Conservation (phyloP, 2,329 filamentous ascomycete genomes). For the Arthrobotrys entomopaga region DNA sequence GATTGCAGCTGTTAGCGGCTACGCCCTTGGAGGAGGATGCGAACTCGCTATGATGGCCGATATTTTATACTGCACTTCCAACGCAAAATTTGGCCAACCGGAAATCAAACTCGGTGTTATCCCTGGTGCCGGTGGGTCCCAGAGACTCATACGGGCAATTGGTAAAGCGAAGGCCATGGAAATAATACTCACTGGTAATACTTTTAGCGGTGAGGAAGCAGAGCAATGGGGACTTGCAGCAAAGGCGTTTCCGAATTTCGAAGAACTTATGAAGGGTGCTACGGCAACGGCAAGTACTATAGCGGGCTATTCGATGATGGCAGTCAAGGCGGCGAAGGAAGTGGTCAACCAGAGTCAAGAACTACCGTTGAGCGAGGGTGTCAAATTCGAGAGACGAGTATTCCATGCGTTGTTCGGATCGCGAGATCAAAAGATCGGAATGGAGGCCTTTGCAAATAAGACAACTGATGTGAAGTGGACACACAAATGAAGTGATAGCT, state of each 20-base stretch:
- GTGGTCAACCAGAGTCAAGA: constrained; percentile 99
- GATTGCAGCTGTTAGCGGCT: constrained; percentile 91
- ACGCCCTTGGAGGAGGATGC: constrained; percentile 93
- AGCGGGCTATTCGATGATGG: constrained; percentile 84
- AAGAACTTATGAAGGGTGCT: constrained; percentile 82
- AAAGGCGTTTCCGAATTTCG: constrained; percentile 79
- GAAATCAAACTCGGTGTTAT: constrained; percentile 96
- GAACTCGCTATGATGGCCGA: constrained; percentile 98
- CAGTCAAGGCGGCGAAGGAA: constrained; percentile 90
- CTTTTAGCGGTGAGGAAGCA: constrained; percentile 84
- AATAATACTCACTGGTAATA: constrained; percentile 84
- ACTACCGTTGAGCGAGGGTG: constrained; percentile 82
- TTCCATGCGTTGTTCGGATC: constrained; percentile 95
- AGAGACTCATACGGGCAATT: constrained; percentile 83
- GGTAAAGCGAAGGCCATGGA: constrained; percentile 92
- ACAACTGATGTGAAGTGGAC: constrained; percentile 46
- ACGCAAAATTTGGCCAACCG: constrained; percentile 92
- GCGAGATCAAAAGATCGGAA: constrained; percentile 92
- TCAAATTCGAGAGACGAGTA: constrained; percentile 91
- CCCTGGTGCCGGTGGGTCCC: constrained; percentile 89
- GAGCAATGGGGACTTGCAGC: constrained; percentile 91
- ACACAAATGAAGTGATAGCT: constrained; percentile 23
- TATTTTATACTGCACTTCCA: constrained; percentile 86
- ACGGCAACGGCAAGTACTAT: constrained; percentile 88
- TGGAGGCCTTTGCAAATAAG: constrained; percentile 56